phyloP scores from a whole-genome alignment of 768 basidiomycete species.

The Antrodiella citrinella region DNA sequence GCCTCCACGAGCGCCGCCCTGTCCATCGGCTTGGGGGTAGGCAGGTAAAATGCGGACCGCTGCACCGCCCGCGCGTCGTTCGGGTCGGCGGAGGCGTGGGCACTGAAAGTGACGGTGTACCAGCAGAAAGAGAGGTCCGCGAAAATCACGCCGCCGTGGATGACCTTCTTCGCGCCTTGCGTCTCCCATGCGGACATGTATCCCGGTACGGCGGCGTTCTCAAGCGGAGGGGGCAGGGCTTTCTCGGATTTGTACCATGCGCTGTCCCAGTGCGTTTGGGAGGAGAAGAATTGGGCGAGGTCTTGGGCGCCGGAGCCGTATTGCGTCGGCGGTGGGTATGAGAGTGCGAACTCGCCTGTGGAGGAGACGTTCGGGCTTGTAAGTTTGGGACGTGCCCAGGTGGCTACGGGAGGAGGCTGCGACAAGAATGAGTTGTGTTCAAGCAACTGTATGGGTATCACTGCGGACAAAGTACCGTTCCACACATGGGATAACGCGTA shows the following conservation, averaged over 20 bases:
- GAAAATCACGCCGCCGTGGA: slow-evolving; percentile 34
- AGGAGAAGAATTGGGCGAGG: slow-evolving; percentile 37
- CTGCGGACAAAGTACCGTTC: too few species aligned
- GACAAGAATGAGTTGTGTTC: background rate
- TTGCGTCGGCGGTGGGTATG: slow-evolving; percentile 26
- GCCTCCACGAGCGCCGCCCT: slow-evolving; percentile 31
- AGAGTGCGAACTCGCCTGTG: slow-evolving; percentile 20
- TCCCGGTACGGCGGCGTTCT: slow-evolving; percentile 13
- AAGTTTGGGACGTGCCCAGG: background rate
- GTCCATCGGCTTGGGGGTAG: slow-evolving; percentile 29
- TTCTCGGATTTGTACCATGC: slow-evolving; percentile 32
- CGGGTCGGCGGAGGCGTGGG: slow-evolving; percentile 19
- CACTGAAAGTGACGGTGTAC: slow-evolving; percentile 34
- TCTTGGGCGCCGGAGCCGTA: slow-evolving; percentile 33
- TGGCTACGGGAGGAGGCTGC: background rate
- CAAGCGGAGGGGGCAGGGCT: slow-evolving; percentile 27
- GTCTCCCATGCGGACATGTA: slow-evolving; percentile 24
- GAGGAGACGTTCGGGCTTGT: background rate
- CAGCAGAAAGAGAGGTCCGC: slow-evolving; percentile 43
- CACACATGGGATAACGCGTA: too few species aligned
- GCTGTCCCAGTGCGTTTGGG: slow-evolving; percentile 31
- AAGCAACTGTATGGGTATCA: background rate
- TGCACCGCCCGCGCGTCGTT: slow-evolving; percentile 23
- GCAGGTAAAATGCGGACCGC: slow-evolving; percentile 32
- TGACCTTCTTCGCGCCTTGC: slow-evolving; percentile 23